A percentile compares a stretch with the other conserved stretches of the same genome.
These are phyloP conservation scores for Colletotrichum phormii DNA, from an alignment of 2,329 filamentous ascomycete genomes.

Conservation along the genomic window DNA sequence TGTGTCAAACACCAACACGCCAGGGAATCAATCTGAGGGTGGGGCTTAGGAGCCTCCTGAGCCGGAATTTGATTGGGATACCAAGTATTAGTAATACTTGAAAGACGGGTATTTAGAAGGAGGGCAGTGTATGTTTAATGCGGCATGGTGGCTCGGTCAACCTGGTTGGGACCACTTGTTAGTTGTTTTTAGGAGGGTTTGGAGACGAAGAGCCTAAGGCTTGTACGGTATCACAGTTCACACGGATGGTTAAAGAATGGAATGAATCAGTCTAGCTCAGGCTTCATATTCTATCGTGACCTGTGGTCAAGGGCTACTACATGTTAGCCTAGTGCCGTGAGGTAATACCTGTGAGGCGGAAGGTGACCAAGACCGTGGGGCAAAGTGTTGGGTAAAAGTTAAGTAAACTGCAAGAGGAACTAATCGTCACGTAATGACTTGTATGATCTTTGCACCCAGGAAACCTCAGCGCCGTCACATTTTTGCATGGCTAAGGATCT, in stretches of 20 bases:
- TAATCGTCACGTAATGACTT: not conserved
- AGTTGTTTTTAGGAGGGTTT: not conserved
- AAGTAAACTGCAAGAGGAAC: not conserved
- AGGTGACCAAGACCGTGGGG: not conserved
- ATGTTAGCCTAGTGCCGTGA: not conserved
- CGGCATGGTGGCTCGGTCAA: not conserved
- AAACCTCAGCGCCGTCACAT: not conserved
- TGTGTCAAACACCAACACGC: constrained; percentile 57
- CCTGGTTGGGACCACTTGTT: not conserved
- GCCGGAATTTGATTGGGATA: not conserved
- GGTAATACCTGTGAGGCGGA: not conserved
- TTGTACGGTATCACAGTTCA: constrained; percentile 5
- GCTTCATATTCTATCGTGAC: not conserved
- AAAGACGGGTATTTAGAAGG: not conserved
- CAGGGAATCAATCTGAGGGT: constrained; percentile 41
- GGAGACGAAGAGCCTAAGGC: not conserved
- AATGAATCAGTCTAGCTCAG: not conserved
- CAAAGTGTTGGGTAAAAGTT: not conserved
- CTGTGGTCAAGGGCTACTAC: too few species aligned
- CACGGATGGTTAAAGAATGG: constrained; percentile 10
- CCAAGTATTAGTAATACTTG: not conserved
- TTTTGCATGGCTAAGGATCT: not conserved
- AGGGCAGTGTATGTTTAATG: constrained; percentile 7
- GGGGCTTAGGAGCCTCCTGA: constrained; percentile 18
- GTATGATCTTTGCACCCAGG: not conserved